Evolutionary conservation across 805 yeast species (phyloP).

Genomic region (Starmerella riodocensis): DNA sequence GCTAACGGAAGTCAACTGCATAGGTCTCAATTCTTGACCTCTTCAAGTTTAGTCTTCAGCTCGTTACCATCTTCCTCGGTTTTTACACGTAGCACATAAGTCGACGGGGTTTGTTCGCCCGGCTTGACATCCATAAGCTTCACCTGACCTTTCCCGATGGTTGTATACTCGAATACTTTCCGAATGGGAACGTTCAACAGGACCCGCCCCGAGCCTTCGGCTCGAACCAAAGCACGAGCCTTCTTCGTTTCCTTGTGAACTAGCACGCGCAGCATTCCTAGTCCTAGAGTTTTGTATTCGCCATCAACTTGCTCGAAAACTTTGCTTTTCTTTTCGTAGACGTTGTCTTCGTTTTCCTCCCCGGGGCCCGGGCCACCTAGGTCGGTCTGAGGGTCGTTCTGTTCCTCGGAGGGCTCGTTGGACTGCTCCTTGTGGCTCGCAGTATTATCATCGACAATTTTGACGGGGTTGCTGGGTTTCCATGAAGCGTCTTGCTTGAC

Average conservation of each 20-base stretch:
- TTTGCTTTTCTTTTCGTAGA: conserved; percentile 58
- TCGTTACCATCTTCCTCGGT: conserved; percentile 54
- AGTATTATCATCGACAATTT: conserved; percentile 11
- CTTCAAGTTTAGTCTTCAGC: conserved; percentile 31
- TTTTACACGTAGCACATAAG: conserved; percentile 66
- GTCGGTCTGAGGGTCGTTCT: conserved; percentile 31
- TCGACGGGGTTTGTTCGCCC: conserved; percentile 43
- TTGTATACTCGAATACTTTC: conserved; percentile 45
- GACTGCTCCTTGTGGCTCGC: conserved; percentile 30
- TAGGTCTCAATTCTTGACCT: conserved; percentile 19
- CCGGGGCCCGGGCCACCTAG: conserved; percentile 56
- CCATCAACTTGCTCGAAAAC: conserved; percentile 48
- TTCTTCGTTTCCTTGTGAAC: conserved; percentile 47
- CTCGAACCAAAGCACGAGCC: conserved; percentile 61
- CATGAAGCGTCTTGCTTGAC: conserved; percentile 8
- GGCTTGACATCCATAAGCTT: conserved; percentile 48
- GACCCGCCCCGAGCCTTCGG: conserved; percentile 78
- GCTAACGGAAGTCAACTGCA: no score
- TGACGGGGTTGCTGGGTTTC: conserved; percentile 18
- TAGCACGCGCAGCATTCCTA: conserved; percentile 70
- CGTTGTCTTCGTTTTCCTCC: conserved; percentile 63
- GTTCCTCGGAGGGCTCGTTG: conserved; percentile 34
- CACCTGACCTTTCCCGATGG: conserved; percentile 51
- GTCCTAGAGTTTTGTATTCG: conserved; percentile 36
- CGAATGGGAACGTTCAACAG: conserved; percentile 54